These are phyloP conservation scores for Rhizodiscina lignyota DNA, from an alignment of 495 filamentous ascomycete species.

Conservation along the genomic window DNA sequence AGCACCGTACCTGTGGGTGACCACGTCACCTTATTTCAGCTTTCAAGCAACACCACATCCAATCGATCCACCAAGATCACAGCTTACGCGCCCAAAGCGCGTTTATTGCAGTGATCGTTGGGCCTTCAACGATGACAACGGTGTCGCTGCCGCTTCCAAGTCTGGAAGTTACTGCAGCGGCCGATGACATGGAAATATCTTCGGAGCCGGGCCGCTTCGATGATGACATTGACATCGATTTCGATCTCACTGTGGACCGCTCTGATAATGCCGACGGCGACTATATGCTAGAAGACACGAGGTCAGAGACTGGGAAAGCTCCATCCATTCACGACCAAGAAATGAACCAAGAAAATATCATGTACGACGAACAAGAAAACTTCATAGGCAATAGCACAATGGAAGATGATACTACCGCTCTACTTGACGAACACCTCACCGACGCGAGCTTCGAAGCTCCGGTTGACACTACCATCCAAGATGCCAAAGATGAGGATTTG, in stretches of 20 bases:
- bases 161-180: slow-evolving; percentile 13
- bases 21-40: not conserved
- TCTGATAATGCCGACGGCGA: too few species aligned
- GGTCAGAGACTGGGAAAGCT: slow-evolving; percentile 10
- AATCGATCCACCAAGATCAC: not conserved
- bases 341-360: slow-evolving; percentile 26
- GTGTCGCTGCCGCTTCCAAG: not conserved
- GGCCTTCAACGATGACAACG: not conserved
- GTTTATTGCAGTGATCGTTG: too few species aligned
- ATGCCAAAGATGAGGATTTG: slow-evolving; percentile 1
- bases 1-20: too few species aligned
- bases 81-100: not conserved
- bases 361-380: slow-evolving; percentile 25
- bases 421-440: slow-evolving; percentile 7
- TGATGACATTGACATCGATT: slow-evolving; percentile 62
- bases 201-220: slow-evolving; percentile 29
- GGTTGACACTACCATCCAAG: too few species aligned
- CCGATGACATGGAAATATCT: slow-evolving; percentile 38
- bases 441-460: slow-evolving; percentile 3
- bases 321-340: slow-evolving; percentile 12
- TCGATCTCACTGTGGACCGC: slow-evolving; percentile 42
- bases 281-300: slow-evolving; percentile 37
- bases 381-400: slow-evolving; percentile 2
- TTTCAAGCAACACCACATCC: slow-evolving; percentile 1
- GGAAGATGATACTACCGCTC: slow-evolving; percentile 3